A percentile compares a stretch with the other conserved stretches of the same genome.
These are phyloP conservation scores for Morella rubra DNA, from an alignment of 306 rosid genomes.

Conservation along the genomic window DNA sequence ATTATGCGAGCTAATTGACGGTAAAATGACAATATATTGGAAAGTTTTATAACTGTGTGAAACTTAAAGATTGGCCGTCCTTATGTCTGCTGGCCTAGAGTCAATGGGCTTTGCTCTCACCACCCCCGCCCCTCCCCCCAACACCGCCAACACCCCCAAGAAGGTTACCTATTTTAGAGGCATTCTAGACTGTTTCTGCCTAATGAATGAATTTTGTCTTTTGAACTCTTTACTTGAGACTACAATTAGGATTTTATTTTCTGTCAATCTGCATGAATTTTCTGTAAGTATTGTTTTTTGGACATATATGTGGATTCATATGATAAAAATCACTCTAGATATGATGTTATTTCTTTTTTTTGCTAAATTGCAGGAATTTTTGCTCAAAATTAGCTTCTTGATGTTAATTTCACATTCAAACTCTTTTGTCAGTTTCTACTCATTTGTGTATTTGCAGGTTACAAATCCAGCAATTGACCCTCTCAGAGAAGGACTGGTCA, in stretches of 20 bases:
- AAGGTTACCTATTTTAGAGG: background rate
- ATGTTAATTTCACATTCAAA: background rate
- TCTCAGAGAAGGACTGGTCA: conserved; percentile 96
- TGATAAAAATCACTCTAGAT: background rate
- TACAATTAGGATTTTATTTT: background rate
- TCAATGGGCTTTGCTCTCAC: background rate
- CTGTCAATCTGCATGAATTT: background rate
- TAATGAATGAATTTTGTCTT: background rate
- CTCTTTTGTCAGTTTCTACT: conserved; percentile 18
- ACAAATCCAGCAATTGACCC: conserved; percentile 99
- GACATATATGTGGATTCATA: background rate
- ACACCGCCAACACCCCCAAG: background rate
- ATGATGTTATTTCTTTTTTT: background rate
- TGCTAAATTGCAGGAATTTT: background rate
- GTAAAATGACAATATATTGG: background rate
- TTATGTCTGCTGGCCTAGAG: background rate
- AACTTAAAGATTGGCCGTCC: background rate
- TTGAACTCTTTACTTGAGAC: background rate
- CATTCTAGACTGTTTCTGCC: background rate
- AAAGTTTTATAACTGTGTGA: background rate
- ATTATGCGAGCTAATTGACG: no score
- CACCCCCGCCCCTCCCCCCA: no score
- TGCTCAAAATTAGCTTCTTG: conserved; percentile 3
- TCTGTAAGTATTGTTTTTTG: background rate
- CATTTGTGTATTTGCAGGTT: conserved; percentile 51